Percentiles rank a stretch among this genome's conserved stretches.
Conservation (phyloP, 306 rosid species). For the Vicia sativa region DNA sequence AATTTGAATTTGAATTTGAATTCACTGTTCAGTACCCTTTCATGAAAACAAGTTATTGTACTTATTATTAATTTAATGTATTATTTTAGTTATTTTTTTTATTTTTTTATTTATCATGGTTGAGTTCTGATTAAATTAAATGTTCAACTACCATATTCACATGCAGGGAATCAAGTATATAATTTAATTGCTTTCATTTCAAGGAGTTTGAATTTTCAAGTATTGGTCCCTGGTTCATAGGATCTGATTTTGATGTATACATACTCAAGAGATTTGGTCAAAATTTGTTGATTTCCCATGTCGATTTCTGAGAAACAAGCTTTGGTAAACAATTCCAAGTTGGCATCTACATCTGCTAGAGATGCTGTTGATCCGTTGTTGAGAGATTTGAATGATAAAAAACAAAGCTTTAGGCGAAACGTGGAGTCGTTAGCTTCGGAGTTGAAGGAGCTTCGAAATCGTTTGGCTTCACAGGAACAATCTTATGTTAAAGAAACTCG, state of each 20-base stretch:
- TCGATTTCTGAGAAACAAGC: conserved; percentile 59
- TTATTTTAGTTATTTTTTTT: neutral
- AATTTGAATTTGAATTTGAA: conserved; percentile 47
- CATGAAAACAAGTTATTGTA: conserved; percentile 37
- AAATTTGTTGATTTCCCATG: conserved; percentile 47
- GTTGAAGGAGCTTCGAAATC: conserved; percentile 81
- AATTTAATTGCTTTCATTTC: conserved; percentile 42
- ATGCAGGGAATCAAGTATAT: conserved; percentile 45
- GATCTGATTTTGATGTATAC: conserved; percentile 41
- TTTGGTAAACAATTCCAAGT: conserved; percentile 12
- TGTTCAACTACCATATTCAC: conserved; percentile 54
- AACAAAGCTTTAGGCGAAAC: conserved; percentile 84
- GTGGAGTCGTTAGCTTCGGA: conserved; percentile 88
- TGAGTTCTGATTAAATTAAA: conserved; percentile 45
- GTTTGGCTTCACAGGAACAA: conserved; percentile 81
- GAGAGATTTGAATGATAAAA: conserved; percentile 82
- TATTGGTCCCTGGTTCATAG: conserved; percentile 36
- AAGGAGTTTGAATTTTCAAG: conserved; percentile 31
- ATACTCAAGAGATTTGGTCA: neutral
- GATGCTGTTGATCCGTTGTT: conserved; percentile 79
- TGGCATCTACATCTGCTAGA: conserved; percentile 35
- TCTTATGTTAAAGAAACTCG: conserved; percentile 65
- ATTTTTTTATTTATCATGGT: neutral
- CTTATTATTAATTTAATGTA: neutral
- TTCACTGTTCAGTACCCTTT: conserved; percentile 18